A percentile compares a stretch with the other conserved stretches of the same genome.
Evolutionary conservation across 345 rosid genomes (phyloP).

Genomic region (Populus davidiana): DNA sequence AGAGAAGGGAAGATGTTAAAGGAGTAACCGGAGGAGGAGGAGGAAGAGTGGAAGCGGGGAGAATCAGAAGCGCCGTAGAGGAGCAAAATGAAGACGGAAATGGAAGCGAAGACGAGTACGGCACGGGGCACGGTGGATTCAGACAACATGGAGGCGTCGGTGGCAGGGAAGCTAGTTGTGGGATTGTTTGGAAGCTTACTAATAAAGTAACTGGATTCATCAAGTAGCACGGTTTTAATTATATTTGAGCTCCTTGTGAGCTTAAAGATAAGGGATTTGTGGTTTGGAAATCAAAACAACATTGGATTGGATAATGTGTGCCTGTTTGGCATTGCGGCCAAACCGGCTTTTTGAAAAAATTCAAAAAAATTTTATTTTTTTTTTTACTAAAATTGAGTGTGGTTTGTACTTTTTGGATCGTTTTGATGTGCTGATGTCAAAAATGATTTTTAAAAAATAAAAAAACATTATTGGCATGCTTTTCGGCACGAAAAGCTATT

Average conservation of each 20-base stretch:
- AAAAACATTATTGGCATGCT: too few relatives aligned
- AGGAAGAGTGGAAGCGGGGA: constrained; percentile 11
- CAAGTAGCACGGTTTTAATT: background rate
- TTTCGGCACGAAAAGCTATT: too few relatives aligned
- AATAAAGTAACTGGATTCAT: constrained; percentile 6
- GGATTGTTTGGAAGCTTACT: constrained; percentile 8
- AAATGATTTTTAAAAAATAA: too few relatives aligned
- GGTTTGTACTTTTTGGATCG: too few relatives aligned
- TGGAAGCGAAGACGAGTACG: constrained; percentile 16
- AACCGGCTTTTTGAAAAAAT: too few relatives aligned
- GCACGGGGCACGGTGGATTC: constrained; percentile 24
- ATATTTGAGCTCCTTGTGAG: background rate
- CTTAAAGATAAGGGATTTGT: background rate
- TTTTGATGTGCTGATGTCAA: too few relatives aligned
- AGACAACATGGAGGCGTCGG: constrained; percentile 11
- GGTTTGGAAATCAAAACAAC: background rate
- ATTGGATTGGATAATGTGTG: too few relatives aligned
- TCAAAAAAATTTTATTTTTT: too few relatives aligned
- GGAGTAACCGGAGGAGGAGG: constrained; percentile 14
- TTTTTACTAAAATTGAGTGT: too few relatives aligned
- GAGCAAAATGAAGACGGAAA: constrained; percentile 29
- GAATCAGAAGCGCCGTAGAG: constrained; percentile 33
- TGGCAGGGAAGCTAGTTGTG: background rate
- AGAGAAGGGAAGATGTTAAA: constrained; percentile 14
- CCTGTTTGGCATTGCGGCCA: too few relatives aligned